Base-by-base conservation (phyloP, 345 rosid genomes). In the Moringa oleifera region DNA sequence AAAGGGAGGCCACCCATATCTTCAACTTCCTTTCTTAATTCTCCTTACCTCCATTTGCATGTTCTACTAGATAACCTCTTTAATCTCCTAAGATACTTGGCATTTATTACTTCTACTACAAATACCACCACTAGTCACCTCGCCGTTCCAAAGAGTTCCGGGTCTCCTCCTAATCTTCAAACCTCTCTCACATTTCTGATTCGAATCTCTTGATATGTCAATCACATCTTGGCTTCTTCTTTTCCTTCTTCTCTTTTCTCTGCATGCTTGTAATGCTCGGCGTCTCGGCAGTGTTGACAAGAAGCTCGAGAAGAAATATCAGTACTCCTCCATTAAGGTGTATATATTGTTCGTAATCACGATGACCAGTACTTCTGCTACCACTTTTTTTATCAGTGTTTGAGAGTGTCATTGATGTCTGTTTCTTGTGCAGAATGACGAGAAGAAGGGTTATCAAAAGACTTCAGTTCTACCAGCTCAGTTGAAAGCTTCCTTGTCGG, bases 101-200 rank as follows among this genome's bases (percentile, higher is more conserved):
- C 83, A 81, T 77, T 86, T 81, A 82, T 77, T 82, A 64, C 80
- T 51, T 65, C 51, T 66, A 59, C 67, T 47, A 73, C 83, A 77
- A 66, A 73, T 78, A 71, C 69, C 55, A 46, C 59, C 58, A 64
- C 36, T 22, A 11, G 8, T 64, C 23, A 23, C 50, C 54, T 21
- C 25, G 49, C 59, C 50, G 53, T 57, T 9, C 25, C 45, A 41
- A 41, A 4, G 1, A 4, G 63, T 59, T 63, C 73, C 51, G 55
- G 37, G 12, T 19, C 61, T 31, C 62, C 65, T 60, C 36, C 65
- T 59, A 73, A 33, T 53, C 59, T 7, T 56, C 25, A 24, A 16
- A 25, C 13, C 19, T n/a, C 6, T 20, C 15, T 61, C 28, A 20
- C 13, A 10, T 46, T 50, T 54, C n/a, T n/a, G n/a, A n/a, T n/a